Evolutionary conservation across 2,329 filamentous ascomycete species (phyloP), one percentile per base, ranked within the genome.

Genomic region (Fusarium circinatum): DNA sequence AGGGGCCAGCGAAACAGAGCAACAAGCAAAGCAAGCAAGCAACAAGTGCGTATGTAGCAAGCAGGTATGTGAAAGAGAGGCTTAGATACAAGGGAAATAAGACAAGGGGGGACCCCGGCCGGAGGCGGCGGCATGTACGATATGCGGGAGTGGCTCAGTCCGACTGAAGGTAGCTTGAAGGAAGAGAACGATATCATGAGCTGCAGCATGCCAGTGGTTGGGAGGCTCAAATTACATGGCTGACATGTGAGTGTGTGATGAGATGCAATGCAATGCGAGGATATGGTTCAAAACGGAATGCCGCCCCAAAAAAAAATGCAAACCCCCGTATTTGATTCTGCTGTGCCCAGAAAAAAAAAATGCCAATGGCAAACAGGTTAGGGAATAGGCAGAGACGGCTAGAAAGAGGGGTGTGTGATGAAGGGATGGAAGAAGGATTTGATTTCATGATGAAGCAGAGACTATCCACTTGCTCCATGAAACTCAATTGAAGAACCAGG

Each of bases 141-240:
- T 73, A 68, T 75, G 65, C 72, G 72, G 72, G 72, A 75, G 73
- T 75, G 73, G 73, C 73, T 75, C 73, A 75, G 59, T 67, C 69
- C 62, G 52, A 75, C 41, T 41, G 49, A 51, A 52, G 42, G 61
- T 56, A 62, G 47, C n/a, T 51, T 51, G 62, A 62, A 51, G 45
- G 56, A 55, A 36, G 44, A 56, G 38, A 44, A 71, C 57, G 49
- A 69, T 75, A 69, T 75, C 68, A 72, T 65, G 71, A 62, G 63
- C 59, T 75, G 26, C 26, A 48, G 45, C 26, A 14, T 30, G 41
- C 64, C 47, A 75, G 63, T 75, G 72, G 72, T 73, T 66, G 69
- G 58, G 44, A 70, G 69, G 65, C 70, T 63, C 55, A 75, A 70
- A 74, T 73, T 74, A 55, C 64, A 74, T 70, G 64, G 48, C 54